phyloP scores from a whole-genome alignment of 306 rosid genomes.

The Aeschynomene evenia region DNA sequence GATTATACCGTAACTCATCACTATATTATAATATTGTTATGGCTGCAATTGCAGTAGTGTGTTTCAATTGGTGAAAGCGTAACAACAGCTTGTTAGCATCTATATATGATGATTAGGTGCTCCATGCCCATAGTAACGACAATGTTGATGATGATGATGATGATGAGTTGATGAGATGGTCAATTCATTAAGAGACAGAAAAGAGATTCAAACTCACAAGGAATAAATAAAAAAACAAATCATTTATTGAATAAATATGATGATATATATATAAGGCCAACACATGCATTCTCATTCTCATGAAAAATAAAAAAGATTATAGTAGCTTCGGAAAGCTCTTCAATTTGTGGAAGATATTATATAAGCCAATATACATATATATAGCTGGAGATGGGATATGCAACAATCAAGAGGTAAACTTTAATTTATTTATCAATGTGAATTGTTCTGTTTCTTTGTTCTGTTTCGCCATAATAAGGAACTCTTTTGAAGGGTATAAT shows the following conservation, averaged over 20 bases:
- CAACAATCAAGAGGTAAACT: conserved; percentile 19
- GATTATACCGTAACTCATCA: not conserved
- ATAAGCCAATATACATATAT: no score
- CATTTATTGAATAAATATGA: not conserved
- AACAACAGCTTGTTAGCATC: not conserved
- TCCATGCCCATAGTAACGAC: not conserved
- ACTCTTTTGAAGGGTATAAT: not conserved
- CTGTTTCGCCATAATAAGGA: no score
- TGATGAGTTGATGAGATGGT: not conserved
- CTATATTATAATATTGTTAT: not conserved
- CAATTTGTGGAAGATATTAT: not conserved
- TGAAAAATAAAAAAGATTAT: conserved; percentile 8
- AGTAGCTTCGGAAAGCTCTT: conserved; percentile 1
- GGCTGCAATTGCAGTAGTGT: not conserved
- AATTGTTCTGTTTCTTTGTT: no score
- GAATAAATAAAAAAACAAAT: no score
- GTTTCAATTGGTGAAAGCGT: not conserved
- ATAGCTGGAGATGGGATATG: conserved; percentile 26
- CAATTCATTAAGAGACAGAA: not conserved
- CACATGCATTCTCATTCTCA: not conserved
- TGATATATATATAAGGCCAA: not conserved
- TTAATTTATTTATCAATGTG: no score
- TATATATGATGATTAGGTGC: not conserved
- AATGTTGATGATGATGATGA: not conserved
- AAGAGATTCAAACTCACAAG: not conserved